A percentile compares a stretch with the other conserved stretches of the same genome.
Conservation (phyloP, 768 basidiomycete species). For the Pleurotus salmoneostramineus region DNA sequence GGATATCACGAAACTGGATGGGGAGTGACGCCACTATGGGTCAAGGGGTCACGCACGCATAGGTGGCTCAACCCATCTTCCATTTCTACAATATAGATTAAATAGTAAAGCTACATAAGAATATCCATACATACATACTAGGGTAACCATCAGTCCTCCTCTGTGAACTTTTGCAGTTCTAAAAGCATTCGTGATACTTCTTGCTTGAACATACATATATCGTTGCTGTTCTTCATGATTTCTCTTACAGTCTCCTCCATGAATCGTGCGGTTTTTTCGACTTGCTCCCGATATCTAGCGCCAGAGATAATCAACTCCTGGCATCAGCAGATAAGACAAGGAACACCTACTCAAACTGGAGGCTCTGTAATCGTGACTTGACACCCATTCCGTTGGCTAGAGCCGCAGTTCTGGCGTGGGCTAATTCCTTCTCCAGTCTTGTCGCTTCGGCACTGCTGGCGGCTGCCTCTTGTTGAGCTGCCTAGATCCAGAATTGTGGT, state of each 20-base stretch:
- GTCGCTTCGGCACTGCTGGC: constrained; percentile 63
- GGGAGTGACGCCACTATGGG: neutral
- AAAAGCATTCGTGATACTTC: constrained; percentile 70
- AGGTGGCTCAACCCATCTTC: neutral
- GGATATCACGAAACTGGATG: constrained; percentile 1
- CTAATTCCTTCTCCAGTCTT: constrained; percentile 67
- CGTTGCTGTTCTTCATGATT: constrained; percentile 81
- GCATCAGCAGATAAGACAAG: constrained; percentile 7
- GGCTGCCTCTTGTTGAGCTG: constrained; percentile 71
- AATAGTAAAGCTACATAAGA: neutral
- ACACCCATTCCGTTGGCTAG: constrained; percentile 81
- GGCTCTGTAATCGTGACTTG: constrained; percentile 69
- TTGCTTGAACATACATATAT: constrained; percentile 78
- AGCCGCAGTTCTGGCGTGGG: constrained; percentile 71
- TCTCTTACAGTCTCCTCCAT: constrained; percentile 79
- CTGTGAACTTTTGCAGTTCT: constrained; percentile 66
- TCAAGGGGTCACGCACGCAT: neutral
- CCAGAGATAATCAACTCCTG: constrained; percentile 4
- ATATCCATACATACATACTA: neutral
- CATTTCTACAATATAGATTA: neutral
- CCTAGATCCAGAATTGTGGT: constrained; percentile 33
- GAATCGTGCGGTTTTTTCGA: constrained; percentile 68
- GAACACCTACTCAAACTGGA: constrained; percentile 68
- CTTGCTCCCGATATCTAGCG: constrained; percentile 71
- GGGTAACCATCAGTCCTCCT: constrained; percentile 31